These are phyloP conservation scores for Agrocybe praecox DNA, from an alignment of 768 basidiomycete genomes.

Conservation along the genomic window DNA sequence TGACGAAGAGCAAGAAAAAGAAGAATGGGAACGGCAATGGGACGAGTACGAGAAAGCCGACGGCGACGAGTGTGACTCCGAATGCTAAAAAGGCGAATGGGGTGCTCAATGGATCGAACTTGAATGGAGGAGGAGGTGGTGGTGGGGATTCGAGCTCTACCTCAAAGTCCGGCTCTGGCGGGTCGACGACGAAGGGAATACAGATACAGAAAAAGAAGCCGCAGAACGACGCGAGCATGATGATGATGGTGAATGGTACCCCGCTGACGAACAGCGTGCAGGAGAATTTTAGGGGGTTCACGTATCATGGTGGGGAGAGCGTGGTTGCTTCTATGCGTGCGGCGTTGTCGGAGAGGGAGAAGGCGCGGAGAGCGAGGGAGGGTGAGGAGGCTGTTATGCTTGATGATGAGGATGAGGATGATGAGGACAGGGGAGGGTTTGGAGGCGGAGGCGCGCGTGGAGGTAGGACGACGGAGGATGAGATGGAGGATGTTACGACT, in stretches of 20 bases:
- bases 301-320: slow-evolving; percentile 78
- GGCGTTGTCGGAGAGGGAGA: slow-evolving; percentile 35
- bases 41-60: no score
- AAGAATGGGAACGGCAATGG: no score
- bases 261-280: slow-evolving; percentile 92
- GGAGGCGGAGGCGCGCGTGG: no score
- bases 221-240: slow-evolving; percentile 45
- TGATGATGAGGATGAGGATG: slow-evolving; percentile 55
- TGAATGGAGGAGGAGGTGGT: neutral
- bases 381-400: slow-evolving; percentile 38
- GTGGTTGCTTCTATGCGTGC: slow-evolving; percentile 43
- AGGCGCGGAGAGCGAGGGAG: slow-evolving; percentile 35
- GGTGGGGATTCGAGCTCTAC: neutral
- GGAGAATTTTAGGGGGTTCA: slow-evolving; percentile 97
- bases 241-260: slow-evolving; percentile 39
- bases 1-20: slow-evolving; percentile 17
- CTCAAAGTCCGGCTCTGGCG: neutral
- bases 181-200: slow-evolving; percentile 39
- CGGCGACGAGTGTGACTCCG: no score
- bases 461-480: slow-evolving; percentile 73
- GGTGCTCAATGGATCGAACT: neutral
- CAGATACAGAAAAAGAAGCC: slow-evolving; percentile 48
- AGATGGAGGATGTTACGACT: slow-evolving; percentile 65
- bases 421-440: no score
- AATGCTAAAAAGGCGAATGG: no score